These are phyloP conservation scores for Sarocladium strictum DNA, from an alignment of 2,329 filamentous ascomycete species.

Conservation along the genomic window DNA sequence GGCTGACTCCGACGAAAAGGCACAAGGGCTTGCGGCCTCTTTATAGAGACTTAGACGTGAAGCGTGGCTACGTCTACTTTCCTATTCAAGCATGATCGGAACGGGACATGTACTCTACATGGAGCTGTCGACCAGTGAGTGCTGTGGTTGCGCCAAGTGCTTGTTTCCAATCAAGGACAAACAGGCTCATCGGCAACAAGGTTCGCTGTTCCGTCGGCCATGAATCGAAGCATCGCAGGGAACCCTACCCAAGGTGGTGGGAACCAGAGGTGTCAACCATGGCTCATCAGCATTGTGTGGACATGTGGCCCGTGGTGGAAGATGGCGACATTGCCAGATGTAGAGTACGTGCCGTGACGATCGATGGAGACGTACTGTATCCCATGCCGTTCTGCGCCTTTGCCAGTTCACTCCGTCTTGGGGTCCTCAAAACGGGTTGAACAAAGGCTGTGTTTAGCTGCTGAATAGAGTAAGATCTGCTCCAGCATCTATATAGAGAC, in stretches of 20 bases:
- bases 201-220: conserved; percentile 6
- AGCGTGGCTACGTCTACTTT: neutral
- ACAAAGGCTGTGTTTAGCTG: no score
- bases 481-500: neutral
- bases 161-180: conserved; percentile 6
- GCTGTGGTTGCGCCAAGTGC: neutral
- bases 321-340: conserved; percentile 2
- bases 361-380: neutral
- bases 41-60: no score
- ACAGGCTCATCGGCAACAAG: conserved; percentile 9
- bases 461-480: neutral
- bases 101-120: neutral
- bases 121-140: neutral
- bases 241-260: neutral
- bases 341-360: neutral
- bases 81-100: neutral
- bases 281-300: neutral
- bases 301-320: neutral
- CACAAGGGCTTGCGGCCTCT: no score
- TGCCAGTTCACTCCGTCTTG: no score
- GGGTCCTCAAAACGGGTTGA: no score
- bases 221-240: neutral
- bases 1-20: no score
- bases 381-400: neutral
- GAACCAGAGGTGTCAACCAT: neutral